Percentiles rank a stretch among this genome's conserved stretches.
These are phyloP conservation scores for thale cress (Arabidopsis thaliana) DNA, from an alignment of 345 rosid species.

Conservation along the genomic window DNA sequence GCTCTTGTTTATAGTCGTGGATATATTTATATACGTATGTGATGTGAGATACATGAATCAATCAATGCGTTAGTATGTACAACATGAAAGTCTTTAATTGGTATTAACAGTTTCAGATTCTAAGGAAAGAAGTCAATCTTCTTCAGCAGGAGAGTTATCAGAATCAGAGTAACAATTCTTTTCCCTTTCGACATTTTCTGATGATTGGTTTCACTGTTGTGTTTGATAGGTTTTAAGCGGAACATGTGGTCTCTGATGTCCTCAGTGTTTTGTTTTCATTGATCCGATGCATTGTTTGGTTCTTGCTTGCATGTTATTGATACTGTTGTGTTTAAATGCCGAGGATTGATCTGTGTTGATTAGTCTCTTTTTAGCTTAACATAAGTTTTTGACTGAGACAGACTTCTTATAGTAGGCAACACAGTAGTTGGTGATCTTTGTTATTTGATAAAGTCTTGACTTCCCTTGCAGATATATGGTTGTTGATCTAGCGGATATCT, in stretches of 20 bases:
- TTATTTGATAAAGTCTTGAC: not conserved
- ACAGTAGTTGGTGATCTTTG: too few species aligned
- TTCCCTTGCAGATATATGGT: slow-evolving; percentile 67
- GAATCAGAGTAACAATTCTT: slow-evolving; percentile 55
- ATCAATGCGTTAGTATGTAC: slow-evolving; percentile 30
- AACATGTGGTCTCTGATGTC: slow-evolving; percentile 20
- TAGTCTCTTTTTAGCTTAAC: slow-evolving; percentile 4
- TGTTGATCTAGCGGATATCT: slow-evolving; percentile 71
- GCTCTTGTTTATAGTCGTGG: slow-evolving; percentile 3
- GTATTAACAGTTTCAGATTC: slow-evolving; percentile 51
- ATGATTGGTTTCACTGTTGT: slow-evolving; percentile 36
- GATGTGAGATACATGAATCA: not conserved
- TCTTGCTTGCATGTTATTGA: slow-evolving; percentile 50
- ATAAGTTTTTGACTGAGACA: not conserved
- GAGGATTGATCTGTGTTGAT: slow-evolving; percentile 12
- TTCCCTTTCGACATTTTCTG: slow-evolving; percentile 27
- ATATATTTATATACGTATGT: not conserved
- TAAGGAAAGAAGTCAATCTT: slow-evolving; percentile 57
- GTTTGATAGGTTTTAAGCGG: slow-evolving; percentile 24
- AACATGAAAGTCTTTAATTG: slow-evolving; percentile 26
- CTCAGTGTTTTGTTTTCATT: not conserved
- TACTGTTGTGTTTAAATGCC: slow-evolving; percentile 17
- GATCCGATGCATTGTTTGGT: slow-evolving; percentile 30
- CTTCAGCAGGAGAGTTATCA: slow-evolving; percentile 63
- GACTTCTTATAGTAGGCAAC: not conserved